Evolutionary conservation across 2,329 filamentous ascomycete genomes (phyloP).

Genomic region (Escovopsis sp.): DNA sequence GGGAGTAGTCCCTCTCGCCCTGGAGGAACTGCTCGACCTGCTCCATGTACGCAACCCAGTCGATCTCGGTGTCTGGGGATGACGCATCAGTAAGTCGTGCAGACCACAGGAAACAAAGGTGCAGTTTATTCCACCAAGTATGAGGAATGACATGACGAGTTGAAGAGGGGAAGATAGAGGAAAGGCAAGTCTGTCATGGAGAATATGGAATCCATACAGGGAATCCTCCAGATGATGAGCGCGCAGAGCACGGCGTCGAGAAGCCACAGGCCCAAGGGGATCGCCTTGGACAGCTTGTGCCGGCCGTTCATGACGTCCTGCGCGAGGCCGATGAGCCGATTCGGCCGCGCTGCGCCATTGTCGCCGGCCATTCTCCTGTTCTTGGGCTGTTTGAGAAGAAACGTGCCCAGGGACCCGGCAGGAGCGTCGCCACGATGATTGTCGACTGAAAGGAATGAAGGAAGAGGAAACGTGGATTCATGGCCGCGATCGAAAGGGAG

Average conservation of each 20-base stretch:
- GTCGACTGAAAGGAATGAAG: no score
- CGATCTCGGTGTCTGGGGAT: constrained; percentile 86
- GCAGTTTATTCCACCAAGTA: no score
- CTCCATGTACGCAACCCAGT: constrained; percentile 96
- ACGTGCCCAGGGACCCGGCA: no score
- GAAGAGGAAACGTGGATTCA: no score
- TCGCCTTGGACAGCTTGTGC: constrained; percentile 31
- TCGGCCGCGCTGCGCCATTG: neutral
- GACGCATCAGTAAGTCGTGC: neutral
- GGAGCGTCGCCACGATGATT: no score
- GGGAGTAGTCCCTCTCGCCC: constrained; percentile 78
- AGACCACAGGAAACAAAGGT: no score
- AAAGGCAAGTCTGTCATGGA: neutral
- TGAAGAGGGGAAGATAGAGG: no score
- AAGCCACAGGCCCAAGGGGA: constrained; percentile 48
- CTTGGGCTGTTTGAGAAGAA: no score
- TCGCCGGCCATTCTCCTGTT: no score
- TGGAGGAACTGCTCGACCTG: constrained; percentile 65
- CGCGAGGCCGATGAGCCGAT: constrained; percentile 16
- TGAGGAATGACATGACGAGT: no score
- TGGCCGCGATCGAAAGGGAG: no score
- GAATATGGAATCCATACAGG: constrained; percentile 44
- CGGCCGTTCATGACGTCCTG: constrained; percentile 32
- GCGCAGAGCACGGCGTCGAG: constrained; percentile 58
- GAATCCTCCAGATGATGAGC: constrained; percentile 63